Base-by-base conservation (phyloP, 225 moss, liverwort and hornwort species). In the Bryum argenteum region DNA sequence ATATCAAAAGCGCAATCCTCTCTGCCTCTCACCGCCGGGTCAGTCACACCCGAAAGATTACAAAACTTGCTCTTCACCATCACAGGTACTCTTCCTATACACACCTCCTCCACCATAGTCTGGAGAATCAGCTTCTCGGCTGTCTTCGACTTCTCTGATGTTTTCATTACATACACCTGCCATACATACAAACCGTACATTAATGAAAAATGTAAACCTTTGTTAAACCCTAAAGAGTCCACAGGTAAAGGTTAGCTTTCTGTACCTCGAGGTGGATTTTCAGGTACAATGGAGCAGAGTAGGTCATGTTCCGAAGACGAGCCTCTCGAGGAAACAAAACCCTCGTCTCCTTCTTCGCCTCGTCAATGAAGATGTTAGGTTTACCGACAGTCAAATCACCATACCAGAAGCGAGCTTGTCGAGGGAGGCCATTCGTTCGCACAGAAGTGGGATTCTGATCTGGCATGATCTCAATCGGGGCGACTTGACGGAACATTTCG, bases 51-150 rank as follows among this genome's bases (percentile, higher is more conserved):
- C n/a, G 16, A 54, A 23, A 93, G 84, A 66, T 89, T 86, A 77
- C 97, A 98, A 7, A 84, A 82, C 38, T 65, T 53, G 47, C 94
- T 94, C 51, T 89, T 92, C 28, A 98, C 97, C 97, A 98, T 98
- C 65, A 94, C 78, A 42, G 97, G 97, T n/a, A 98, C 76, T 68
- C 71, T 94, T 18, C 97, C 97, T 16, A 98, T 85, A 56, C 91
- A 82, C 23, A 96, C 89, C 63, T 51, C 78, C 33, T 87, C 81
- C 58, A 44, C 40, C 80, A 56, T 64, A 9, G 74, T 72, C 67
- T 88, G 79, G 65, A 84, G 16, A n/a, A 77, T 74, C 58, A 60
- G 19, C 53, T 77, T 73, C 59, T 82, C 70, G 9, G 51, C 17
- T 11, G 63, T 15, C 62, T 59, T 84, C 22, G 71, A 74, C 53